Evolutionary conservation across 2,329 filamentous ascomycete species (phyloP).

Genomic region (Trichoderma lentiforme): DNA sequence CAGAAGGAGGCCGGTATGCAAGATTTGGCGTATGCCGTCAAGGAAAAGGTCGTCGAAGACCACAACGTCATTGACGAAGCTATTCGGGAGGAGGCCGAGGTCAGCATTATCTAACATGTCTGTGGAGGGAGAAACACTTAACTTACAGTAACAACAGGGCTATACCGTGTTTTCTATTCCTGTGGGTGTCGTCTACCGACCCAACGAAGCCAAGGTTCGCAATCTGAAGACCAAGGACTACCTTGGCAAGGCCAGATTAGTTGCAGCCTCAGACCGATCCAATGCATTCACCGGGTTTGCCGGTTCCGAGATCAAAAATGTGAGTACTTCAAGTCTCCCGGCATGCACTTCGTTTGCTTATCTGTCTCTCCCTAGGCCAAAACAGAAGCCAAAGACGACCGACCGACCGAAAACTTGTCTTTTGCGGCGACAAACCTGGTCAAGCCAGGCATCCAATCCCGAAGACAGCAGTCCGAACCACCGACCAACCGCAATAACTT

Average conservation of each 20-base stretch:
- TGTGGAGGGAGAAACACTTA: not conserved
- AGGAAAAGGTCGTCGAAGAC: slow-evolving; percentile 94
- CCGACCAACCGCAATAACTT: slow-evolving; percentile 78
- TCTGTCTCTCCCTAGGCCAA: slow-evolving; percentile 41
- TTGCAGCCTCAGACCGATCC: slow-evolving; percentile 77
- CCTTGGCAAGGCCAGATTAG: slow-evolving; percentile 88
- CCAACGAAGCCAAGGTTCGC: slow-evolving; percentile 96
- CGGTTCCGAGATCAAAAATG: slow-evolving; percentile 74
- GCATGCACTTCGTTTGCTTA: not conserved
- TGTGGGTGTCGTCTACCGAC: slow-evolving; percentile 89
- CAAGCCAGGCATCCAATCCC: slow-evolving; percentile 75
- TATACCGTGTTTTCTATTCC: slow-evolving; percentile 99
- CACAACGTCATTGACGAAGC: slow-evolving; percentile 98
- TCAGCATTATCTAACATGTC: slow-evolving; percentile 39
- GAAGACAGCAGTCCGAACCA: slow-evolving; percentile 82
- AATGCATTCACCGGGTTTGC: slow-evolving; percentile 82
- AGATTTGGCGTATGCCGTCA: slow-evolving; percentile 84
- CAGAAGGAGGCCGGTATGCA: slow-evolving; percentile 88
- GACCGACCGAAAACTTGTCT: slow-evolving; percentile 79
- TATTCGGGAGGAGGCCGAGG: slow-evolving; percentile 88
- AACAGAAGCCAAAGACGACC: slow-evolving; percentile 66
- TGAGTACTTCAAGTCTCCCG: slow-evolving; percentile 33
- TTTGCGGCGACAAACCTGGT: slow-evolving; percentile 92
- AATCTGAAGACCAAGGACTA: slow-evolving; percentile 98
- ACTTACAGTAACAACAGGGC: slow-evolving; percentile 54